Base-by-base conservation (phyloP, 2,329 filamentous ascomycete species). In the Pseudocercospora vitis region DNA sequence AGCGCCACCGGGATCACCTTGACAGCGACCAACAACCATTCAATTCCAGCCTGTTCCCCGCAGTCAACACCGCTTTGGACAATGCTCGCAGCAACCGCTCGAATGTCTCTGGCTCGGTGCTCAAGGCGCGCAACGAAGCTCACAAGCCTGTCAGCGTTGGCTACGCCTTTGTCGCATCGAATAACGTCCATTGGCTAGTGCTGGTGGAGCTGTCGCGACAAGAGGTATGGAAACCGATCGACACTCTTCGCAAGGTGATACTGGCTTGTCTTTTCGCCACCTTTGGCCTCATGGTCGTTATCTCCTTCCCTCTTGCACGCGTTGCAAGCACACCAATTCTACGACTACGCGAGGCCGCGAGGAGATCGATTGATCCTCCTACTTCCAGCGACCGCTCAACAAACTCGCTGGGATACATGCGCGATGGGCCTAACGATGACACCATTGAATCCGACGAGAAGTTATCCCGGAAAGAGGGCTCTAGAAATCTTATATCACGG, bases 211-310 rank as follows among this genome's bases (percentile, higher is more conserved):
- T 94, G 69, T 77, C 83, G 2, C 83, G 83, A 58, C 69, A 70
- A 18, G 91, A 96, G 71, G 89, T 91, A 0, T 91, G 87, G 73
- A 76, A 78, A 6, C 88, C 91, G 0, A 91, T 96, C 53, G 73
- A 77, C 23, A 84, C 83, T 16, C 76, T 96, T n/a, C 83, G 88
- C 16, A 85, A 86, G 44, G 89, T 96, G 47, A 80, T 96, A 1
- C 72, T 96, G 2, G 89, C 84, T 4, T 95, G 89, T 57, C 87
- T 95, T 0, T 95, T 96, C 68, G 89, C 87, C 1, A 92, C 90
- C 0, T 80, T 86, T 9, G 91, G 62, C 0, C 77, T 87, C 3
- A 81, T 95, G 48, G 68, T 91, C 2, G 57, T 95, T 7, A 69
- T 95, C 1, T 79, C 89, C 2, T 80, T 91, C 31, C 89, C 91